These are phyloP conservation scores for Tripterygium wilfordii DNA, from an alignment of 177 flowering plant genomes.

Conservation along the genomic window DNA sequence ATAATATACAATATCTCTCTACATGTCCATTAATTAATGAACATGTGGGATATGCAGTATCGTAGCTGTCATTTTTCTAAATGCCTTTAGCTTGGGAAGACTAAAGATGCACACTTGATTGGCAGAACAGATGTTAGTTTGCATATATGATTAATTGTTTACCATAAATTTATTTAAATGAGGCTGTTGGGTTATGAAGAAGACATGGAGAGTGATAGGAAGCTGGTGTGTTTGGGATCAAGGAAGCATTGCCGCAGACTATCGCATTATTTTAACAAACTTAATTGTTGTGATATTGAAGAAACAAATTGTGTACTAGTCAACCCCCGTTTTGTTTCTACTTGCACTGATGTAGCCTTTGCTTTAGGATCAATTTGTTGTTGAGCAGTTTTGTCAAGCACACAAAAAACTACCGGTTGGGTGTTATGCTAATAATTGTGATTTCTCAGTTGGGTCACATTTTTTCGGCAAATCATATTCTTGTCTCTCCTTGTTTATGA, in stretches of 20 bases:
- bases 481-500: no score
- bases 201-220: not conserved
- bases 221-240: not conserved
- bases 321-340: no score
- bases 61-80: not conserved
- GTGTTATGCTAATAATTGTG: no score
- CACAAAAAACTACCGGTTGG: no score
- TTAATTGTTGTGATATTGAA: no score
- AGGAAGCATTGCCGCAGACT: not conserved
- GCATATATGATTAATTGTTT: not conserved
- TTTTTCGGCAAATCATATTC: no score
- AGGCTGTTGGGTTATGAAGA: not conserved
- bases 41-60: conserved; percentile 2
- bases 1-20: conserved; percentile 5
- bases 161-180: not conserved
- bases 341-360: no score
- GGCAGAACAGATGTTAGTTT: conserved; percentile 7
- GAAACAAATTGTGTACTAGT: no score
- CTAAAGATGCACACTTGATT: conserved; percentile 12
- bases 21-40: not conserved
- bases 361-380: no score
- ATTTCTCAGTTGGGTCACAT: no score
- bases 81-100: conserved; percentile 4
- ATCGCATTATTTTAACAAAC: not conserved
- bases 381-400: no score